These are phyloP conservation scores for Cytospora paraplurivora DNA, from an alignment of 2,329 filamentous ascomycete species.

Conservation along the genomic window DNA sequence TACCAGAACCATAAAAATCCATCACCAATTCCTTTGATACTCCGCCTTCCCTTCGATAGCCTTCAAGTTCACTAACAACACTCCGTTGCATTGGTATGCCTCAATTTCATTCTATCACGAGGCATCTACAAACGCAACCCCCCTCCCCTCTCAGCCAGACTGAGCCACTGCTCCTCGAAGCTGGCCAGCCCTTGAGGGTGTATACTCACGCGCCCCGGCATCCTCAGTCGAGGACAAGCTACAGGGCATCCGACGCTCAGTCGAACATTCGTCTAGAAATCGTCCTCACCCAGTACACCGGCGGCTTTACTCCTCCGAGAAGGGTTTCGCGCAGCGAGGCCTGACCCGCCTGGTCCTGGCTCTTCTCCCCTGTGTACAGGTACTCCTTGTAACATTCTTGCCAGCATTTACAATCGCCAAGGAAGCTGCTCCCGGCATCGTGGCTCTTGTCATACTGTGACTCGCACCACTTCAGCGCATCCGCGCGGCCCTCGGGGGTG, in stretches of 20 bases:
- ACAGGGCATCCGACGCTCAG: background rate
- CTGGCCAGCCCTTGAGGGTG: too few species aligned
- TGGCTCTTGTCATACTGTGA: fast-evolving
- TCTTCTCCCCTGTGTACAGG: background rate
- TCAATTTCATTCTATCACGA: too few species aligned
- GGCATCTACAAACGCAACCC: too few species aligned
- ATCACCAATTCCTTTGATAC: too few species aligned
- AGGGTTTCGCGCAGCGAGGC: background rate
- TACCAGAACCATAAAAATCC: too few species aligned
- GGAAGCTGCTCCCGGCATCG: too few species aligned
- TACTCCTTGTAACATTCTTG: background rate
- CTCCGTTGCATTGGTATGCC: too few species aligned
- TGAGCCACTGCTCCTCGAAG: too few species aligned
- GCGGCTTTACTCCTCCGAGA: background rate
- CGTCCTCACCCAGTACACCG: background rate
- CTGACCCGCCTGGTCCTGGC: background rate
- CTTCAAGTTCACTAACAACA: too few species aligned
- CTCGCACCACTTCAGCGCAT: slow-evolving; percentile 6
- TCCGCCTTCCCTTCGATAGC: too few species aligned
- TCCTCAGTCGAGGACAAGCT: background rate
- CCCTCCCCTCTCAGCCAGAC: too few species aligned
- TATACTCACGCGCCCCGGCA: background rate
- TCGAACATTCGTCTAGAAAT: background rate
- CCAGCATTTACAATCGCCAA: background rate
- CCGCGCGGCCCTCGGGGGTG: slow-evolving; percentile 7